Evolutionary conservation across 345 rosid genomes (phyloP).

Genomic region (Dipteronia dyeriana): DNA sequence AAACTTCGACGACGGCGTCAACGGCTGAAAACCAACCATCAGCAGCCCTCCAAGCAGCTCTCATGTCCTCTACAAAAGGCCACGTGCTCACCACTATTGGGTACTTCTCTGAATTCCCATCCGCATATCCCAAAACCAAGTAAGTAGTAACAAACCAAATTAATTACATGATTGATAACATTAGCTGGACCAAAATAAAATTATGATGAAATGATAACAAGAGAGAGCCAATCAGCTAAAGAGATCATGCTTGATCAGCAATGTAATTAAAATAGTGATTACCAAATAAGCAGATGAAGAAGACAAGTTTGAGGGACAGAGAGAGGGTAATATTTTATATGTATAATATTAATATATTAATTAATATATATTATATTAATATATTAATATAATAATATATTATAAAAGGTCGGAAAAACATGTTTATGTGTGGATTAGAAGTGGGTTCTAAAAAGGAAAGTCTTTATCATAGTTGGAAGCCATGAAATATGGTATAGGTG

Average conservation of each 20-base stretch:
- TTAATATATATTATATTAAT: too few species aligned
- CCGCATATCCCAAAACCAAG: conserved; percentile 43
- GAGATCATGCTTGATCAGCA: neutral
- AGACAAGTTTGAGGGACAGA: conserved; percentile 17
- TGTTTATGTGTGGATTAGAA: too few species aligned
- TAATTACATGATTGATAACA: neutral
- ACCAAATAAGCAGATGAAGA: conserved; percentile 29
- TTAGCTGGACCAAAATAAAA: neutral
- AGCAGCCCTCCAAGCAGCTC: conserved; percentile 79
- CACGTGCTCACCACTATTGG: conserved; percentile 89
- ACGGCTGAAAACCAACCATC: conserved; percentile 65
- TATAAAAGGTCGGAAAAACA: too few species aligned
- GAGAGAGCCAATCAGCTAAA: too few species aligned
- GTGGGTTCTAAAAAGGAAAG: too few species aligned
- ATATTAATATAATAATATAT: too few species aligned
- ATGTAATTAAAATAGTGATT: neutral
- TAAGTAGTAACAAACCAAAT: conserved; percentile 30
- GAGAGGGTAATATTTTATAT: too few species aligned
- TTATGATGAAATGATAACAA: too few species aligned
- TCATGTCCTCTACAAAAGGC: conserved; percentile 86
- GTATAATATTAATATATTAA: too few species aligned
- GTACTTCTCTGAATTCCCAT: conserved; percentile 37
- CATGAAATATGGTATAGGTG: too few species aligned
- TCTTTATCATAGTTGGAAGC: too few species aligned
- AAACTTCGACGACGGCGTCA: conserved; percentile 92